Evolutionary conservation across 805 yeast species (phyloP).

Genomic region (Ogataea nitratoaversa): DNA sequence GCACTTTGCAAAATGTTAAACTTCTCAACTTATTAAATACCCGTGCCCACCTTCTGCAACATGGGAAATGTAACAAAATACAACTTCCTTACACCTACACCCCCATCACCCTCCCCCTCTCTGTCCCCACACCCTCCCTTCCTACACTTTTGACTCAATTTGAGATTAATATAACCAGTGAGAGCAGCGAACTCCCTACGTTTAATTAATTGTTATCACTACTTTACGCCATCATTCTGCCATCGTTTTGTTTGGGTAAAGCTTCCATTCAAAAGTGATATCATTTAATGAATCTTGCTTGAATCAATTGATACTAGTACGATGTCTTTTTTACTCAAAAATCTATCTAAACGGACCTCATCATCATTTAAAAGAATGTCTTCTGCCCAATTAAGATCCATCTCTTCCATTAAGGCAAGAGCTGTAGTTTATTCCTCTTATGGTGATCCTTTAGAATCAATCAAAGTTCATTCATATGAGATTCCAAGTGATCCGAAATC

Average conservation of each 20-base stretch:
- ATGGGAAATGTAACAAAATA: too few species aligned
- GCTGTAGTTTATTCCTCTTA: constrained; percentile 66
- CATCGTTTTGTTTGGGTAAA: too few species aligned
- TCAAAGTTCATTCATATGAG: constrained; percentile 48
- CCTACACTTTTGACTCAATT: too few species aligned
- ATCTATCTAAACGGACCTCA: background rate
- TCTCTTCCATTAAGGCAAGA: constrained; percentile 35
- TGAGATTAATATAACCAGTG: too few species aligned
- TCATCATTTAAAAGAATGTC: background rate
- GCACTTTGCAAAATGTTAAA: too few species aligned
- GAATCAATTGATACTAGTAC: background rate
- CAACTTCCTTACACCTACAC: background rate
- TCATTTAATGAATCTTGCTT: too few species aligned
- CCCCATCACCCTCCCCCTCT: background rate
- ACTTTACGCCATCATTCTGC: too few species aligned
- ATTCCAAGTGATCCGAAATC: constrained; percentile 40
- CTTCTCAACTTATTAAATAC: too few species aligned
- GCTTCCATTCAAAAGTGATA: too few species aligned
- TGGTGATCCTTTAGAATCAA: constrained; percentile 60
- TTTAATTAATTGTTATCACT: too few species aligned
- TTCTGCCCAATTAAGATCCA: constrained; percentile 1
- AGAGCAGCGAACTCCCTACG: too few species aligned
- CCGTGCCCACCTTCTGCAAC: too few species aligned
- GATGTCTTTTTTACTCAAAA: background rate
- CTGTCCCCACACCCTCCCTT: background rate